Base-by-base conservation (phyloP, 2,329 filamentous ascomycete genomes). In the Cadophora gregata region DNA sequence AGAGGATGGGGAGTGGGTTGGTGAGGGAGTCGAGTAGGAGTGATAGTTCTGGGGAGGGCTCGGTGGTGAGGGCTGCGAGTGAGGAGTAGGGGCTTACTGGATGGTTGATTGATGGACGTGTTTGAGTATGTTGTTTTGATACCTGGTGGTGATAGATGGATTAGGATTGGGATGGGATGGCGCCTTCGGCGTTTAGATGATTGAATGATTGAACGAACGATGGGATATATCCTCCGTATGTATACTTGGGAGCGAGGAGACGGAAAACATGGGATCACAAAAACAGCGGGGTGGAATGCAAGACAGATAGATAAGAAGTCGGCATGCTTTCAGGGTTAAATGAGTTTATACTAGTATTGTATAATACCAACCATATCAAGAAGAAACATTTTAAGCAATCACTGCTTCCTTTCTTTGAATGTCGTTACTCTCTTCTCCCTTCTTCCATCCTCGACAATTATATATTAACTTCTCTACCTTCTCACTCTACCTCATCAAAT, bases 21-120 rank as follows among this genome's bases (percentile, higher is more conserved):
- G 31, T 21, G 62, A 63, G 62, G 56, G 63, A 65, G 59, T 42
- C 42, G 50, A 65, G 59, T 62, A 19, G 25, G 9, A 61, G 63
- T 50, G 66, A 38, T 25, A 38, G n/a, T 24, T 58, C 53, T 21
- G 29, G 48, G 14, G 47, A 27, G 29, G 45, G 47, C 36, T 38
- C 48, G 62, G 51, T 36, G 16, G 27, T 48, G 8, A 33, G 59
- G 25, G 7, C 21, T 61, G 59, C 25, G 53, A 25, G 61, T 38
- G 50, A 53, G 50, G 50, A 31, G n/a, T 50, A 33, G 31, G 31
- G 31, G 10, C n/a, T n/a, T n/a, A n/a, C n/a, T 6, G 31, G 31
- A 33, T 33, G 31, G 31, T 6, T 33, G 31, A 33, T 55, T 27
- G 25, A 16, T 21, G 24, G 53, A 33, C 6, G 48, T 48, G 56